Evolutionary conservation across 2,329 filamentous ascomycete genomes (phyloP).

Genomic region (Anisogramma anomala): DNA sequence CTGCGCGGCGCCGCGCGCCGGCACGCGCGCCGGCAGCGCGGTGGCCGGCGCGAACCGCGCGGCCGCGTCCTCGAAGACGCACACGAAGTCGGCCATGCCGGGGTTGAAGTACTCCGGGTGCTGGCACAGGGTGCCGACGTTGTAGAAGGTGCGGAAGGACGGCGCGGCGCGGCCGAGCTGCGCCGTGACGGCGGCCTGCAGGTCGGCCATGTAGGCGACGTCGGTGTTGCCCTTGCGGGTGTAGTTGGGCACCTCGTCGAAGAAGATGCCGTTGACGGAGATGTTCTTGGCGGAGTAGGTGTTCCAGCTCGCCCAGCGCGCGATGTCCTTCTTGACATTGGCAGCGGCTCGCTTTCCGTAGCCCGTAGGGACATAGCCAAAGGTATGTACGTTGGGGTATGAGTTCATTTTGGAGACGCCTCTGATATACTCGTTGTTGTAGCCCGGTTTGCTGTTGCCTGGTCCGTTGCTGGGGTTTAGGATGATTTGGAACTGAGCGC

Average conservation of each 20-base stretch:
- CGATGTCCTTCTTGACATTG: conserved; percentile 2
- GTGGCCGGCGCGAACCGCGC: not conserved
- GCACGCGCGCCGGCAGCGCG: not conserved
- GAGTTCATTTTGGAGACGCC: not conserved
- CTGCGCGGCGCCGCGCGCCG: not conserved
- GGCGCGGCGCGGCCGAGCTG: not conserved
- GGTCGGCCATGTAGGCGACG: conserved; percentile 1
- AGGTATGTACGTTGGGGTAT: conserved; percentile 6
- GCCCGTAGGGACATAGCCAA: conserved; percentile 6
- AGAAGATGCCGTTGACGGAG: conserved; percentile 11
- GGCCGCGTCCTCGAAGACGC: conserved; percentile 1
- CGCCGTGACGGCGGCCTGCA: not conserved
- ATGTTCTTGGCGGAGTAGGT: conserved; percentile 3
- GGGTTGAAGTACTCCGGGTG: conserved; percentile 7
- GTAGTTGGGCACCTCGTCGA: conserved; percentile 12
- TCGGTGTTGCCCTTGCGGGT: conserved; percentile 9
- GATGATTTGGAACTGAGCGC: conserved; percentile 8
- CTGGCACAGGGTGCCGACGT: conserved; percentile 3
- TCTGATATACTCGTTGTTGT: conserved; percentile 6
- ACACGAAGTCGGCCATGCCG: conserved; percentile 2
- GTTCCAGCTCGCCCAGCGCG: conserved; percentile 8
- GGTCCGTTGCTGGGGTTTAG: conserved; percentile 10
- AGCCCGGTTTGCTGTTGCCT: conserved; percentile 1
- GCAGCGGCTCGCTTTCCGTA: not conserved
- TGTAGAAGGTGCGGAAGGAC: conserved; percentile 2